Evolutionary conservation across 2,329 filamentous ascomycete genomes (phyloP).

Genomic region (Reticulascus tulasneorum): DNA sequence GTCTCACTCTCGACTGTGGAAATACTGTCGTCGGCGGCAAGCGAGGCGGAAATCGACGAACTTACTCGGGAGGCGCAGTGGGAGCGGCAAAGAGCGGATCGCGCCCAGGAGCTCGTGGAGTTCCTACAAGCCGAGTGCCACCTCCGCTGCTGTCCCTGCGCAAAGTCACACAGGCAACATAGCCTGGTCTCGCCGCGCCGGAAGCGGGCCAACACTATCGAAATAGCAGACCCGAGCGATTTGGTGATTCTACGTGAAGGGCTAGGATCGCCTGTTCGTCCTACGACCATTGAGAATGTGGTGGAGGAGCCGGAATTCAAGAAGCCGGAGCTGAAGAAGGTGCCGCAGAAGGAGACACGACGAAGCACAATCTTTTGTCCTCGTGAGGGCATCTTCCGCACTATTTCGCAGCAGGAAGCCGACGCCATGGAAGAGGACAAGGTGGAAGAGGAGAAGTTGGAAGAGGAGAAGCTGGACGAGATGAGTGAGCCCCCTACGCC

Average conservation of each 20-base stretch:
- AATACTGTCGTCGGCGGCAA: slow-evolving; percentile 50
- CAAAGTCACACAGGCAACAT: slow-evolving; percentile 30
- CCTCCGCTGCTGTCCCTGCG: slow-evolving; percentile 62
- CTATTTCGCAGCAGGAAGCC: slow-evolving; percentile 51
- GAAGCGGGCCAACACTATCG: slow-evolving; percentile 28
- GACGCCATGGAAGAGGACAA: slow-evolving; percentile 35
- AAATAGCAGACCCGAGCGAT: slow-evolving; percentile 38
- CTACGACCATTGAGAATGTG: too few species aligned
- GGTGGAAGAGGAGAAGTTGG: slow-evolving; percentile 17
- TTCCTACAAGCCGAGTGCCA: slow-evolving; percentile 74
- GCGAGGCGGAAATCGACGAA: slow-evolving; percentile 57
- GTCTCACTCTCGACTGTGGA: slow-evolving; percentile 45
- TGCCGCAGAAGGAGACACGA: slow-evolving; percentile 32
- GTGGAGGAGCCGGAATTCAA: slow-evolving; percentile 13
- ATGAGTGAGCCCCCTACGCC: slow-evolving; percentile 27
- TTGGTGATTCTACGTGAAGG: slow-evolving; percentile 34
- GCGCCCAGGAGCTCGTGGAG: slow-evolving; percentile 68
- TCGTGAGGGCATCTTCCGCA: slow-evolving; percentile 60
- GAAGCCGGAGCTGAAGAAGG: slow-evolving; percentile 14
- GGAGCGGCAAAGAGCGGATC: slow-evolving; percentile 61
- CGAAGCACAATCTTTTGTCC: slow-evolving; percentile 57
- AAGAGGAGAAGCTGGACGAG: slow-evolving; percentile 10
- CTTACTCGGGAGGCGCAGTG: slow-evolving; percentile 49
- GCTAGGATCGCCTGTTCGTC: slow-evolving; percentile 10
- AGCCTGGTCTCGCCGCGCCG: slow-evolving; percentile 29